Evolutionary conservation across 805 yeast genomes (phyloP).

Genomic region (Zygosaccharomyces gambellarensis): DNA sequence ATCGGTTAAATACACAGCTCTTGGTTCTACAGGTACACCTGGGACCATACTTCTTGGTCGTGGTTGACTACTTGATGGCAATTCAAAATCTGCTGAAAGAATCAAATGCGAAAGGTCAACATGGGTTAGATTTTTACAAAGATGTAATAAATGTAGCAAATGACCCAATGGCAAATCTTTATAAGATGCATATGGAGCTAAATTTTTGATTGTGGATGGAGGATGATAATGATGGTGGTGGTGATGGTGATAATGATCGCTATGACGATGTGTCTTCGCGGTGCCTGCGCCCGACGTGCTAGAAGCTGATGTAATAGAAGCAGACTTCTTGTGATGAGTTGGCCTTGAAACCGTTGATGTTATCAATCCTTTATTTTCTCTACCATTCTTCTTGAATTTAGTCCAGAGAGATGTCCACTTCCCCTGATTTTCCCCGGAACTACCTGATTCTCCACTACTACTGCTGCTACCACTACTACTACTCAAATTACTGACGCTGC

Average conservation of each 20-base stretch:
- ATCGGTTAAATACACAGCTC: conserved; percentile 28
- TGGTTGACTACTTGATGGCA: conserved; percentile 12
- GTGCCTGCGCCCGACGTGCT: background rate
- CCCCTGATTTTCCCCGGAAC: background rate
- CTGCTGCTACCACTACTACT: conserved; percentile 14
- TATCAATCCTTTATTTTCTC: background rate
- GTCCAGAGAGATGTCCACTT: conserved; percentile 3
- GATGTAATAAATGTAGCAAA: conserved; percentile 59
- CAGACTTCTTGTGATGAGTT: background rate
- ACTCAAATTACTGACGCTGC: conserved; percentile 10
- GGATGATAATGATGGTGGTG: conserved; percentile 35
- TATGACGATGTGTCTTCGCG: background rate
- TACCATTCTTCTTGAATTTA: background rate
- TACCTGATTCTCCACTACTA: background rate
- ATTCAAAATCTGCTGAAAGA: conserved; percentile 61
- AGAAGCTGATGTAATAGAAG: background rate
- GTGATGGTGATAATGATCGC: background rate
- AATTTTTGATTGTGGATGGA: conserved; percentile 57
- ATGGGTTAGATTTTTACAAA: conserved; percentile 55
- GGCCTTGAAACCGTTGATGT: background rate
- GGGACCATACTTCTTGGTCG: conserved; percentile 10
- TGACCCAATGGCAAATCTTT: conserved; percentile 78
- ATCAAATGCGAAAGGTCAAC: conserved; percentile 60
- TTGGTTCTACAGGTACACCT: conserved; percentile 19
- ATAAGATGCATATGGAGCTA: conserved; percentile 58